Conservation (phyloP, 2,329 filamentous ascomycete species). For the Emergomyces africanus region DNA sequence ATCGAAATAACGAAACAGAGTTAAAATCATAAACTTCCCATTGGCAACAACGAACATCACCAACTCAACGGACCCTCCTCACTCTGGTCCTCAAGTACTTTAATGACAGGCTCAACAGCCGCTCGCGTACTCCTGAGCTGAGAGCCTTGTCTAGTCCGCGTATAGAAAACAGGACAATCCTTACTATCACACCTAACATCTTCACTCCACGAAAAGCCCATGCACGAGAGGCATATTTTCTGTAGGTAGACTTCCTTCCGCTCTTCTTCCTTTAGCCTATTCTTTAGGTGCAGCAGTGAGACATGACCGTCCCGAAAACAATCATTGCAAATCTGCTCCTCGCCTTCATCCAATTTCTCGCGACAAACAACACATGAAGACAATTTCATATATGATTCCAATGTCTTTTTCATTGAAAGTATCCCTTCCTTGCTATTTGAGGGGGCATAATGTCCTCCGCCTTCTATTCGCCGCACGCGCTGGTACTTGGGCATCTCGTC, state of each 20-base stretch:
- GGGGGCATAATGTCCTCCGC: slow-evolving; percentile 8
- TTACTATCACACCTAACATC: slow-evolving; percentile 77
- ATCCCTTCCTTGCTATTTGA: slow-evolving; percentile 12
- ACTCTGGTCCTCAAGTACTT: slow-evolving; percentile 22
- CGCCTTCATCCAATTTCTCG: slow-evolving; percentile 37
- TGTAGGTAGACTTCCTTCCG: slow-evolving; percentile 51
- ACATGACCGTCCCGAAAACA: slow-evolving; percentile 33
- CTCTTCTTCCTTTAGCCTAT: slow-evolving; percentile 51
- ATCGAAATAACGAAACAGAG: background rate
- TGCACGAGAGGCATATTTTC: slow-evolving; percentile 67
- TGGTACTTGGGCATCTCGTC: slow-evolving; percentile 93
- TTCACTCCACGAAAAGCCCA: slow-evolving; percentile 58
- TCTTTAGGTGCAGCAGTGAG: slow-evolving; percentile 53
- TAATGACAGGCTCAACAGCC: slow-evolving; percentile 25
- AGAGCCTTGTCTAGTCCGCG: slow-evolving; percentile 25
- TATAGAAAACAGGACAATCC: slow-evolving; percentile 87
- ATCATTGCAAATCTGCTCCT: slow-evolving; percentile 29
- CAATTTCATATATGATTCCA: slow-evolving; percentile 88
- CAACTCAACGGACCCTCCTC: slow-evolving; percentile 24
- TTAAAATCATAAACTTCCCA: background rate
- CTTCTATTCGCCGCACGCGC: slow-evolving; percentile 53
- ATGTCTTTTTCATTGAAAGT: slow-evolving; percentile 47
- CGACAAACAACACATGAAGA: slow-evolving; percentile 69
- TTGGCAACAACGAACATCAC: slow-evolving; percentile 22
- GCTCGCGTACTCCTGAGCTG: slow-evolving; percentile 26